phyloP scores from a whole-genome alignment of 2,329 filamentous ascomycete species.

The Colletotrichum cereale region DNA sequence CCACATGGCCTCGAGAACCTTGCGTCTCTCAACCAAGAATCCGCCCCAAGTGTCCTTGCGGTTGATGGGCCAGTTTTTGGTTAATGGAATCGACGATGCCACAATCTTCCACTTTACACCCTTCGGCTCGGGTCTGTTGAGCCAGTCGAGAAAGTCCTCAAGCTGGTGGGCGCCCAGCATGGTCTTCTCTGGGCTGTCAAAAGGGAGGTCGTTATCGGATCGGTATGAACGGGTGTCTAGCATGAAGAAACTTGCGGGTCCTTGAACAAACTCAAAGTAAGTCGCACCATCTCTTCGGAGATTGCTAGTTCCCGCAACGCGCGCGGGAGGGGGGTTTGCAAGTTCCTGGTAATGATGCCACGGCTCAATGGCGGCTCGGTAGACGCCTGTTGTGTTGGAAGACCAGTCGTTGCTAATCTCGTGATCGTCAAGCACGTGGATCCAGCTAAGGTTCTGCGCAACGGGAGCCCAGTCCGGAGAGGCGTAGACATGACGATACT shows the following conservation, averaged over 20 bases:
- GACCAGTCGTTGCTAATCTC: slow-evolving; percentile 97
- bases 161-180: slow-evolving; percentile 90
- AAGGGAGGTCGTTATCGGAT: slow-evolving; percentile 72
- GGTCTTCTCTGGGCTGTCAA: slow-evolving; percentile 76
- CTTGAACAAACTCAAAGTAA: slow-evolving; percentile 91
- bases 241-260: slow-evolving; percentile 94
- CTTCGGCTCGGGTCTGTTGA: slow-evolving; percentile 76
- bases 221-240: slow-evolving; percentile 92
- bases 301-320: slow-evolving; percentile 58
- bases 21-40: slow-evolving; percentile 83
- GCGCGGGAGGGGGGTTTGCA: slow-evolving; percentile 81
- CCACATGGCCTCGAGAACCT: slow-evolving; percentile 93
- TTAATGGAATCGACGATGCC: slow-evolving; percentile 91
- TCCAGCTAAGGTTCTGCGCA: slow-evolving; percentile 89
- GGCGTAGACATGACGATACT: slow-evolving; percentile 95
- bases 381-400: slow-evolving; percentile 83
- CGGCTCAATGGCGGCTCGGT: slow-evolving; percentile 82
- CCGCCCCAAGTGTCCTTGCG: slow-evolving; percentile 94
- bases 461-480: slow-evolving; percentile 90
- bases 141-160: slow-evolving; percentile 81
- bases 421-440: slow-evolving; percentile 96
- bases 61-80: slow-evolving; percentile 96
- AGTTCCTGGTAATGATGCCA: slow-evolving; percentile 89
- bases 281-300: slow-evolving; percentile 69
- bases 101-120: slow-evolving; percentile 95